These are phyloP conservation scores for Cercophora newfieldiana DNA, from an alignment of 495 filamentous ascomycete genomes.

Conservation along the genomic window DNA sequence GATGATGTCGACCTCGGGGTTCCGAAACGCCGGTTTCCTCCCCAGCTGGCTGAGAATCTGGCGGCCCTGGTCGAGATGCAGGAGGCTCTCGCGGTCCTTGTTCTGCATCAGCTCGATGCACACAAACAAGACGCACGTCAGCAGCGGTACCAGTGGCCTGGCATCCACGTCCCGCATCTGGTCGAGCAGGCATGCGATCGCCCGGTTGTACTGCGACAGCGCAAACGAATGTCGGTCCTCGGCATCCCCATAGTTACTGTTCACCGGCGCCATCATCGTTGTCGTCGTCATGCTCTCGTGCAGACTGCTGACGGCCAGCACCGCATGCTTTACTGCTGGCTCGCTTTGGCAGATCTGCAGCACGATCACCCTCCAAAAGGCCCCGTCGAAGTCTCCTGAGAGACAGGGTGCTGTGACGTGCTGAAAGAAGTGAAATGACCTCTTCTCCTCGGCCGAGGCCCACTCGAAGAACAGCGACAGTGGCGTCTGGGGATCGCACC, in stretches of 20 bases:
- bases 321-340: constrained; percentile 61
- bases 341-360: constrained; percentile 58
- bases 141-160: constrained; percentile 48
- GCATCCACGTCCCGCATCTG: constrained; percentile 42
- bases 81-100: constrained; percentile 45
- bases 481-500: constrained; percentile 20
- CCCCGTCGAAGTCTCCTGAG: constrained; percentile 50
- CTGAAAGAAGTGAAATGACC: constrained; percentile 56
- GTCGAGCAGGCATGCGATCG: constrained; percentile 46
- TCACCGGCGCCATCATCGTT: no score
- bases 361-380: constrained; percentile 59
- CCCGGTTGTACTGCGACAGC: constrained; percentile 55
- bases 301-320: constrained; percentile 56
- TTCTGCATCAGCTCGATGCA: constrained; percentile 59
- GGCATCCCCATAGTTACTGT: constrained; percentile 38
- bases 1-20: constrained; percentile 35
- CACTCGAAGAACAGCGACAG: constrained; percentile 28
- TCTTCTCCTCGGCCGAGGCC: constrained; percentile 37
- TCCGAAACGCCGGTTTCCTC: constrained; percentile 21
- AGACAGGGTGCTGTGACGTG: constrained; percentile 48
- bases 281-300: constrained; percentile 44
- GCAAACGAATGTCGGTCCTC: constrained; percentile 40
- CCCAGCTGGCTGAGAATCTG: constrained; percentile 40
- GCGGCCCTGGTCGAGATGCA: constrained; percentile 44
- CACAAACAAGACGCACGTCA: constrained; percentile 59